These are phyloP conservation scores for Plasmodium falciparum DNA, from an alignment of 169 alveolate genomes.

Conservation along the genomic window DNA sequence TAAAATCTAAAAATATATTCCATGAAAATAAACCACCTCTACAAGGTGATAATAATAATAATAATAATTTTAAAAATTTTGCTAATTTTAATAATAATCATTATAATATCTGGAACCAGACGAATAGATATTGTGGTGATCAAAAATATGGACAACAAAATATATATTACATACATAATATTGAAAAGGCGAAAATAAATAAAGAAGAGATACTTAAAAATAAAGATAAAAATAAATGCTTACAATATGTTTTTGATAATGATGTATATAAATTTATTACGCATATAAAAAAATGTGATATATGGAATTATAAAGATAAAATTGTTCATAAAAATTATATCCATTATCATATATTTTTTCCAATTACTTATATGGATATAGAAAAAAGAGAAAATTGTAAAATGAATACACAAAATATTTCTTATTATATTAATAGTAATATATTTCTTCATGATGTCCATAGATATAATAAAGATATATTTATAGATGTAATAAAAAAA, in stretches of 20 bases:
- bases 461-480: slow-evolving; percentile 29
- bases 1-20: background rate
- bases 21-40: background rate
- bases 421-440: background rate
- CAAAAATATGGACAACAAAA: background rate
- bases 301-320: slow-evolving; percentile 63
- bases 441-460: slow-evolving; percentile 23
- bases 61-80: background rate
- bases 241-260: slow-evolving; percentile 5
- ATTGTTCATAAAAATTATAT: slow-evolving; percentile 12
- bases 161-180: slow-evolving; percentile 61
- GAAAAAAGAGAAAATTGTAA: slow-evolving; percentile 1
- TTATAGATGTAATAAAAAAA: slow-evolving; percentile 33
- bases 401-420: too few relatives aligned
- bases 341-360: slow-evolving; percentile 27
- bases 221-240: slow-evolving; percentile 11
- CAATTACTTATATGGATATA: slow-evolving; percentile 12
- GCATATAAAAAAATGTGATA: slow-evolving; percentile 45
- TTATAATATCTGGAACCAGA: too few relatives aligned
- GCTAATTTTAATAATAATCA: too few relatives aligned
- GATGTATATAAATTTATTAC: slow-evolving; percentile 46
- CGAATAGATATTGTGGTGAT: background rate
- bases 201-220: slow-evolving; percentile 38
- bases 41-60: background rate
- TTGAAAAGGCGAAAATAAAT: slow-evolving; percentile 30